Base-by-base conservation (phyloP, 352 stramenopile species). In the Lagenidium giganteum region DNA sequence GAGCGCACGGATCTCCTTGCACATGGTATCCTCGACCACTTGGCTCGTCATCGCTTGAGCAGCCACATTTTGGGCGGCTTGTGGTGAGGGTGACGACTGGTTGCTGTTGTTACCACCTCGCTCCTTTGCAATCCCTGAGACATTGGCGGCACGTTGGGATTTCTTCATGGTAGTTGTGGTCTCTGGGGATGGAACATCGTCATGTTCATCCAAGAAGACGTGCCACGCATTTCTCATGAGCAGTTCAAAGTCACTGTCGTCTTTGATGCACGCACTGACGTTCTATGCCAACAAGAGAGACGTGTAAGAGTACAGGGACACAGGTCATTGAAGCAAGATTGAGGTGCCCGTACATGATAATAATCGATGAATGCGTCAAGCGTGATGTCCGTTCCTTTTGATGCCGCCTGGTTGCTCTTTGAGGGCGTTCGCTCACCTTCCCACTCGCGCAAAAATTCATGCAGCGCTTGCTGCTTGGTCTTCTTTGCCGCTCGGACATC, bases 171-270 rank as follows among this genome's bases (percentile, higher is more conserved):
- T 61, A 40, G 16, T 21, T 31, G 27, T 47, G 39, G n/a, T 59
- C 51, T 30, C 42, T 54, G 0, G n/a, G 32, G 32, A 24, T 73
- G 20, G 17, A 48, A 33, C 26, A 36, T 62, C 28, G 33, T 22
- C 70, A 61, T 31, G 56, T 36, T 24, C 63, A 5, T 21, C 72
- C 3, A 53, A 55, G 14, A 46, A 37, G 25, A 88, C 55, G 25
- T 74, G 66, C 76, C 76, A 89, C 5, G 72, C 51, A 44, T 84
- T 80, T 1, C 69, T 50, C 51, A 96, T 92, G 36, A 95, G 73
- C 28, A 87, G 54, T 29, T 93, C 76, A 63, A 95, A 96, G 46
- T 95, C 88, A 23, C 70, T 58, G 51, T 95, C 85, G 12, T 71
- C 62, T 12, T 50, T 18, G 8, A 96, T 82, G 24, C 66, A 84